Percentiles rank a stretch among this genome's conserved stretches.
phyloP scores from a whole-genome alignment of 495 filamentous ascomycete genomes.

The Achaetomiella virescens region DNA sequence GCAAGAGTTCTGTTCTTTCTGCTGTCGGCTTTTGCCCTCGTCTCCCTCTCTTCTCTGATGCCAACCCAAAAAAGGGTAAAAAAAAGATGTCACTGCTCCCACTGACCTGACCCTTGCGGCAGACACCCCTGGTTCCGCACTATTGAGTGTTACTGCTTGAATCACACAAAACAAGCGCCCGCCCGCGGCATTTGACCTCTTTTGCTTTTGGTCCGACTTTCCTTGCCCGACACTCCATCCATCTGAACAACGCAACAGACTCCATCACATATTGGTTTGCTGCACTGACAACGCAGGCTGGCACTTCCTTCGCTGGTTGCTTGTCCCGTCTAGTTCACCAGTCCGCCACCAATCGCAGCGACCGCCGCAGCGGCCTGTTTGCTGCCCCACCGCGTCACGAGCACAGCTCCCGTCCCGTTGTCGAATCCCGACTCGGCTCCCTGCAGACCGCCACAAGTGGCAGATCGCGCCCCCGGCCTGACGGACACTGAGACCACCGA shows the following conservation, averaged over 20 bases:
- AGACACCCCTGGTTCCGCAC: not conserved
- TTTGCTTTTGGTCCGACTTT: not conserved
- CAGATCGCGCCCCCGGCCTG: constrained; percentile 10
- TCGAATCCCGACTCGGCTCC: constrained; percentile 11
- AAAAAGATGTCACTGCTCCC: not conserved
- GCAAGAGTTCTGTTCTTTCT: not conserved
- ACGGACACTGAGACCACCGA: constrained; percentile 7
- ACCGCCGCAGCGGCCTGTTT: not conserved
- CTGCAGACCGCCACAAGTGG: constrained; percentile 16
- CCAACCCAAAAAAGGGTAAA: not conserved
- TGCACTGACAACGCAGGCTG: constrained; percentile 10
- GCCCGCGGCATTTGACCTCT: not conserved
- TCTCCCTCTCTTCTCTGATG: not conserved
- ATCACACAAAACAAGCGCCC: constrained; percentile 1
- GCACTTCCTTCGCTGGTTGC: not conserved
- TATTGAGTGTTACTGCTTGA: not conserved
- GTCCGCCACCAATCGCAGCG: constrained; percentile 9
- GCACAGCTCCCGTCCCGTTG: constrained; percentile 1
- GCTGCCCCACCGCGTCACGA: constrained; percentile 20
- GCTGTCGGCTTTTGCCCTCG: not conserved
- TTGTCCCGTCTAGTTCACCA: not conserved
- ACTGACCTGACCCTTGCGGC: constrained; percentile 1
- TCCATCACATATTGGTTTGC: not conserved
- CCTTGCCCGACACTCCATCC: not conserved
- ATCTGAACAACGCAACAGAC: not conserved